A percentile compares a stretch with the other conserved stretches of the same genome.
These are phyloP conservation scores for Candida silvicultrix DNA, from an alignment of 805 yeast genomes.

Conservation along the genomic window DNA sequence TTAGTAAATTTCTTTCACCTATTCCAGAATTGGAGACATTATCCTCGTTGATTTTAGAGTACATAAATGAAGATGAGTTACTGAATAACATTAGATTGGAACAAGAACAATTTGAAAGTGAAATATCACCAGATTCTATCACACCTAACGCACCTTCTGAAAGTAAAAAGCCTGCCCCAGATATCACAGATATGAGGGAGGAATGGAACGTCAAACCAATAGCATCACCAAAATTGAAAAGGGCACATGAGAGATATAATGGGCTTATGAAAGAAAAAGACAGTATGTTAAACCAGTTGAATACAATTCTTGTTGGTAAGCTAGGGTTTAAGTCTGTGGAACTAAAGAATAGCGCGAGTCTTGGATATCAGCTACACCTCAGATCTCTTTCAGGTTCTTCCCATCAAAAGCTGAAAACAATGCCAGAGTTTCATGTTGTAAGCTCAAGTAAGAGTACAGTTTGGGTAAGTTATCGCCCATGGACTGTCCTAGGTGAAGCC, in stretches of 20 bases:
- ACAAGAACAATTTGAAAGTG: constrained; percentile 11
- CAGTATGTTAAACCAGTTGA: constrained; percentile 23
- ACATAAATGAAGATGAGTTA: constrained; percentile 34
- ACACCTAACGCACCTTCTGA: no score
- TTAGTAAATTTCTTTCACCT: constrained; percentile 20
- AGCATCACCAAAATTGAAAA: constrained; percentile 5
- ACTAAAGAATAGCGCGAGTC: constrained; percentile 34
- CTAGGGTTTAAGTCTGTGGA: background rate
- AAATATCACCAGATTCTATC: constrained; percentile 7
- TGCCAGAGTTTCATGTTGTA: constrained; percentile 20
- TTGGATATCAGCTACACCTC: constrained; percentile 44
- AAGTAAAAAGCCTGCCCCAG: no score
- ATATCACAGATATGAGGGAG: no score
- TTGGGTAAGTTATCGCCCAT: constrained; percentile 40
- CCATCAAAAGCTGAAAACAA: constrained; percentile 28
- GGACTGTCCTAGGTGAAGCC: constrained; percentile 45
- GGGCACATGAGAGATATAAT: background rate
- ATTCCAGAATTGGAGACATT: constrained; percentile 34
- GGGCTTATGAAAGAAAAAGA: constrained; percentile 10
- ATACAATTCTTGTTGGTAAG: constrained; percentile 11
- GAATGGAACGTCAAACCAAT: constrained; percentile 3
- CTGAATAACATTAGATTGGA: constrained; percentile 17
- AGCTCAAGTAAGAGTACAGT: constrained; percentile 35
- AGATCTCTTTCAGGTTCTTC: constrained; percentile 11
- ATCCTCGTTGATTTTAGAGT: constrained; percentile 34